These are phyloP conservation scores for Phytophthora podocarpi DNA, from an alignment of 352 stramenopile genomes.

Conservation along the genomic window DNA sequence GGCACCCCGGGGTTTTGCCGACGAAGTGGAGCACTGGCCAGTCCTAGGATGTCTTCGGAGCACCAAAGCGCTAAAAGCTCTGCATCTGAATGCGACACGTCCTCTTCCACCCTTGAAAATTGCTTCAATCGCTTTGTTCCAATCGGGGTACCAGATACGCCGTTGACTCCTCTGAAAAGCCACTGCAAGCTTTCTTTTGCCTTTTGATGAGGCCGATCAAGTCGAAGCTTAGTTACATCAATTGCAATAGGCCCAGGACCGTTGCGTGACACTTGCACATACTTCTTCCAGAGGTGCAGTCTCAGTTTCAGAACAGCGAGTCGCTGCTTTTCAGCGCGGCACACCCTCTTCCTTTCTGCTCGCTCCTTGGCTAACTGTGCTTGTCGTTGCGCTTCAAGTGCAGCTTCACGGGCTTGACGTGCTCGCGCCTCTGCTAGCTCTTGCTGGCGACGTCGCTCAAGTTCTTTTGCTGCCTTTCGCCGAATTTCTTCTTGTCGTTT, in stretches of 20 bases:
- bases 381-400: constrained; percentile 53
- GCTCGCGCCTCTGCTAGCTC: constrained; percentile 47
- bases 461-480: constrained; percentile 39
- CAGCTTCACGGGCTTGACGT: constrained; percentile 45
- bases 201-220: constrained; percentile 39
- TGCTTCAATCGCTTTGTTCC: constrained; percentile 35
- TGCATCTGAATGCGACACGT: constrained; percentile 13
- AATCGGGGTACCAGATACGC: constrained; percentile 15
- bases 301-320: constrained; percentile 59
- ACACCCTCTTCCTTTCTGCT: constrained; percentile 36
- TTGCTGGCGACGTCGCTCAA: constrained; percentile 51
- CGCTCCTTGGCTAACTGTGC: constrained; percentile 53
- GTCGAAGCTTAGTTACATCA: constrained; percentile 41
- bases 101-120: constrained; percentile 8
- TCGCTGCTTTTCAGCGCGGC: constrained; percentile 49
- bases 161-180: constrained; percentile 39
- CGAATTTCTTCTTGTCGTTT: constrained; percentile 42
- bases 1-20: constrained; percentile 16
- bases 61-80: constrained; percentile 31
- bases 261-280: constrained; percentile 53
- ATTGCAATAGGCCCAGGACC: constrained; percentile 46
- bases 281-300: constrained; percentile 71
- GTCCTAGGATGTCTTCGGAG: constrained; percentile 39
- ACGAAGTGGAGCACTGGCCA: constrained; percentile 40
- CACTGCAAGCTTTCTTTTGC: constrained; percentile 54